Base-by-base conservation (phyloP, 2,329 filamentous ascomycete species). In the Diaporthe vaccinii region DNA sequence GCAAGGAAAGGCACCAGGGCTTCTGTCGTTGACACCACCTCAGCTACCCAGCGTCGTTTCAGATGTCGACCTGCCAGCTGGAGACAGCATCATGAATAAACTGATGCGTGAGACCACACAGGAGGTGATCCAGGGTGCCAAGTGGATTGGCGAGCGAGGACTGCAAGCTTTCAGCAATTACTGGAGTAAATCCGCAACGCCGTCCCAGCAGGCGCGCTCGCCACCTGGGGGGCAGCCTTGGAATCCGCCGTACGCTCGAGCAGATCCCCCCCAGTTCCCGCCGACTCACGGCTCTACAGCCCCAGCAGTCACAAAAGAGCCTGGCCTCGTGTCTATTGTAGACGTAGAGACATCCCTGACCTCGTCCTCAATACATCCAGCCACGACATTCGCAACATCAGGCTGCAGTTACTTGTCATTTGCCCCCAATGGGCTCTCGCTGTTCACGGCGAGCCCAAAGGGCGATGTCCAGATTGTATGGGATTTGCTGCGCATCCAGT, bases 391-490 rank as follows among this genome's bases (percentile, higher is more conserved):
- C 79, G 88, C 93, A 2, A 90, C 91, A 1, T 88, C 94, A 22
- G 95, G 95, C 12, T 96, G 94, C 82, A 96, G 94, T 81, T 95
- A 94, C 81, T 82, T 97, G 44, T 95, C 94, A 0, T 94, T 97
- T 78, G 92, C 94, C 2, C 94, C 94, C 0, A 91, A 90, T 9
- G 94, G 94, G 0, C 83, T 96, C 36, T 91, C 91, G 70, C 87
- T 97, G 15, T 93, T 97, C 83, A 95, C 93, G 0, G 93, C 93
- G 9, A 96, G 93, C 83, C 93, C 89, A 80, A 96, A 95, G 82
- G 94, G 94, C n/a, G 95, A 97, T 80, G 89, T 94, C 8, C 93
- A 95, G 80, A 93, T 91, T 10, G 91, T 96, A 0, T 97, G 94
- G 94, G 94, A 96, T 82, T 84, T 97, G 74, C 90, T 95, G 84